Conservation (phyloP, 495 filamentous ascomycete species). For the Neurospora africana region DNA sequence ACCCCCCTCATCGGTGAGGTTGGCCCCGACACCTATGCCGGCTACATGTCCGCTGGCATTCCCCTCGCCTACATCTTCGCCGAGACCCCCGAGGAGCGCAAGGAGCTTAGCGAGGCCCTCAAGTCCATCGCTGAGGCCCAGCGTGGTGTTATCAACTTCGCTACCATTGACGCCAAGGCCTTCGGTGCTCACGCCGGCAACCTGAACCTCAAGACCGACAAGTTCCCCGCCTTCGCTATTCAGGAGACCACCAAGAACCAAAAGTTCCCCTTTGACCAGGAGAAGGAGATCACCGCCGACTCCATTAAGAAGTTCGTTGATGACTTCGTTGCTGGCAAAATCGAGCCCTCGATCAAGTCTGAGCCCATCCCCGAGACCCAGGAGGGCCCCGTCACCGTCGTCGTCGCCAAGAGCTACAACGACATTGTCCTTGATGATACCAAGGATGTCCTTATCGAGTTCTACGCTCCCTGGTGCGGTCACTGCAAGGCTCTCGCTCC, state of each 20-base stretch:
- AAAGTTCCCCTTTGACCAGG: conserved; percentile 92
- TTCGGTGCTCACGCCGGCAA: conserved; percentile 95
- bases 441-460: conserved; percentile 97
- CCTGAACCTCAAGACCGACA: conserved; percentile 90
- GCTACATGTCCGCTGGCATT: conserved; percentile 91
- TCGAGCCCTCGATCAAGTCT: conserved; percentile 94
- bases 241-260: conserved; percentile 92
- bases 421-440: conserved; percentile 83
- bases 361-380: conserved; percentile 94
- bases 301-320: conserved; percentile 76
- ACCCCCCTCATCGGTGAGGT: conserved; percentile 93
- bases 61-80: conserved; percentile 98
- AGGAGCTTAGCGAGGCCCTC: conserved; percentile 54
- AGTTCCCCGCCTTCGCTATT: conserved; percentile 96
- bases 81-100: conserved; percentile 83
- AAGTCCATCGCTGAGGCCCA: conserved; percentile 59
- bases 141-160: conserved; percentile 87
- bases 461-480: conserved; percentile 98
- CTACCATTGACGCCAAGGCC: conserved; percentile 90
- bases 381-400: conserved; percentile 76
- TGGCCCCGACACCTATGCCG: conserved; percentile 92
- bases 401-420: conserved; percentile 92
- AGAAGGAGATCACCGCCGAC: conserved; percentile 65
- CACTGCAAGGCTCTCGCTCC: conserved; percentile 95
- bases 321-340: conserved; percentile 76